Evolutionary conservation across 805 yeast species (phyloP), one percentile per base, ranked within the genome.

Genomic region (Candida dendrica): DNA sequence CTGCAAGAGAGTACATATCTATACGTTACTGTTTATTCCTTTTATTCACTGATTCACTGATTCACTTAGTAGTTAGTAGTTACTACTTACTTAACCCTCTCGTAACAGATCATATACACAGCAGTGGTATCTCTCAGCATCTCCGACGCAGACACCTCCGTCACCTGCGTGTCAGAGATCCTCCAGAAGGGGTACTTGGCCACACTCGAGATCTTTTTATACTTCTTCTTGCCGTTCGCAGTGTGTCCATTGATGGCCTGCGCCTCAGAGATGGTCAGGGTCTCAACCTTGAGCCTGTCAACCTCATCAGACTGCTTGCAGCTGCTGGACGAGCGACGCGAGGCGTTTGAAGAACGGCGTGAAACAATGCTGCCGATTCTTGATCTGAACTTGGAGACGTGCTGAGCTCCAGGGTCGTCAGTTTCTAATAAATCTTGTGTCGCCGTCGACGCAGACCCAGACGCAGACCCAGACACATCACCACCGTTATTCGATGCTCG

Each of bases 91-190:
- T 33, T 11, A 11, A 55, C 45, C 45, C 75, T 64, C 57, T 90
- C 95, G 56, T 85, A 93, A 54, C 85, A 83, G 41, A 91, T 64
- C 84, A 91, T 75, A 61, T 91, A 91, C 2, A 79, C 96, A n/a
- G 84, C 87, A 24, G 77, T 68, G 26, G 77, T 76, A 53, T 88
- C 95, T 42, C 64, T 68, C 34, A 86, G 63, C 1, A 90, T 84
- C 14, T 80, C 78, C 0, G 65, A 61, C 3, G 65, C 56, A 11
- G 75, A 68, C 8, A 73, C 79, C 56, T 89, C 96, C 32, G 76
- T 63, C 4, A 85, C 77, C 26, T 65, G 68, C 2, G 84, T 69
- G 61, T 93, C 98, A 47, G 95, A 86, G 29, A 90, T 77, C 47
- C 85, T 72, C 98, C 98, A 91, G 53, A 70, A 84, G 16, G 91